Evolutionary conservation across 306 rosid species (phyloP), one percentile per base, ranked within the genome.

Genomic region (Glycine soja): DNA sequence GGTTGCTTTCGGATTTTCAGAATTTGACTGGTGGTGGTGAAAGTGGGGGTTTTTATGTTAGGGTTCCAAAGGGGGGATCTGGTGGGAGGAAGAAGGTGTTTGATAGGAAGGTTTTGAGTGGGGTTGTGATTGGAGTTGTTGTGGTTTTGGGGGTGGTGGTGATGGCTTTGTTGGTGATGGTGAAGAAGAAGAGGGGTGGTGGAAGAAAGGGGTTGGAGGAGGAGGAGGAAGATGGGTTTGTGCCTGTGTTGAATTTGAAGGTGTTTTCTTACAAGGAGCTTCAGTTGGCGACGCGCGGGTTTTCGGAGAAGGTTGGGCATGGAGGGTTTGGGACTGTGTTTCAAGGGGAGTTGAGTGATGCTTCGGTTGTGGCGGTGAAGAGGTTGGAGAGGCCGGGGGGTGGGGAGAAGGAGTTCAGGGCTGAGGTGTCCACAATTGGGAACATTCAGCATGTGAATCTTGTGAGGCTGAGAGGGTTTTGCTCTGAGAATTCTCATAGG

Each of bases 301-400:
- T 94, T 79, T 87, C 92, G 1, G 93, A 90, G 68, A 92, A 94
- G 74, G 80, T 94, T 0, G 98, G 98, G 36, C 95, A 92, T 57
- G 97, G 98, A 8, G 98, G 98, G 19, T 94, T 94, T 54, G 98
- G 98, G 75, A 90, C 93, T 0, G 98, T 94, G 58, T 92, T 91
- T 75, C 93, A 83, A 54, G 98, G 98, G 10, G 87, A 85, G 76
- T 74, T 94, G 47, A 65, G 73, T 50, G 98, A 92, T 79, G 86
- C 90, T 24, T 74, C 89, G 0, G 45, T 69, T 16, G 95, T 94
- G 10, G 98, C 97, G 0, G 98, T 94, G 86, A 94, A 94, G 84
- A 89, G 95, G 9, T 72, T 94, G 45, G 97, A 94, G 85, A 90
- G 98, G 90, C 95, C 95, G 0, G 97, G 97, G 11, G 84, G 95